Evolutionary conservation across 2,329 filamentous ascomycete species (phyloP).

Genomic region (Phialophora macrospora): DNA sequence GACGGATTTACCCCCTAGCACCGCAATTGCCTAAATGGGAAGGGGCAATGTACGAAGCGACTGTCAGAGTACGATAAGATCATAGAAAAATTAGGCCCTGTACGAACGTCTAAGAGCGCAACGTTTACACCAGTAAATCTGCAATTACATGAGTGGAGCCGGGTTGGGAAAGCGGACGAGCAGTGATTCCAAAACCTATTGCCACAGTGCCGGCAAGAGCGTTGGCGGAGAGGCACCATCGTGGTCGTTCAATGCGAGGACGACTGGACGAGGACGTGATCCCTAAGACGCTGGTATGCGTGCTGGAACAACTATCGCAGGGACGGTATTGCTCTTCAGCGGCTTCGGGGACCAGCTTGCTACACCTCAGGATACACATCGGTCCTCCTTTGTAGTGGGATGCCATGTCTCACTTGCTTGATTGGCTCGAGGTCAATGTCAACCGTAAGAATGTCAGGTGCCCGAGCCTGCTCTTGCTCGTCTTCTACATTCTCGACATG

Average conservation of each 20-base stretch:
- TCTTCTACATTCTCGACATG: slow-evolving; percentile 50
- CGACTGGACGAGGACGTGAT: neutral
- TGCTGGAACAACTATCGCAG: neutral
- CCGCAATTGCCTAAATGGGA: neutral
- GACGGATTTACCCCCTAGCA: neutral
- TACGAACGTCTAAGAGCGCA: neutral
- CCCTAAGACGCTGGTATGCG: too few species aligned
- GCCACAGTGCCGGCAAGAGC: neutral
- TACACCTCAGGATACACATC: slow-evolving; percentile 56
- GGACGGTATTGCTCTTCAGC: neutral
- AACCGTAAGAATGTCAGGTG: slow-evolving; percentile 55
- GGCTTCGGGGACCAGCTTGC: neutral
- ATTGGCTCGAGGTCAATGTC: slow-evolving; percentile 61
- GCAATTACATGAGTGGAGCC: neutral
- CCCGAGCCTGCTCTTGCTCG: slow-evolving; percentile 38
- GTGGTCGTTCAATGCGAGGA: neutral
- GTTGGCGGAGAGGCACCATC: neutral
- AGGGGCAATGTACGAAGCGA: neutral
- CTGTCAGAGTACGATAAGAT: neutral
- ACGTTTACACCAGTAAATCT: neutral
- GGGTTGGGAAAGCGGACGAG: neutral
- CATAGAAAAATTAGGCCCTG: neutral
- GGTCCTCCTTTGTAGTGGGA: slow-evolving; percentile 62
- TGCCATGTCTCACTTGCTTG: slow-evolving; percentile 59
- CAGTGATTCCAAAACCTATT: neutral